Conservation (phyloP, 2,329 filamentous ascomycete genomes). For the Pseudocercospora vitis region DNA sequence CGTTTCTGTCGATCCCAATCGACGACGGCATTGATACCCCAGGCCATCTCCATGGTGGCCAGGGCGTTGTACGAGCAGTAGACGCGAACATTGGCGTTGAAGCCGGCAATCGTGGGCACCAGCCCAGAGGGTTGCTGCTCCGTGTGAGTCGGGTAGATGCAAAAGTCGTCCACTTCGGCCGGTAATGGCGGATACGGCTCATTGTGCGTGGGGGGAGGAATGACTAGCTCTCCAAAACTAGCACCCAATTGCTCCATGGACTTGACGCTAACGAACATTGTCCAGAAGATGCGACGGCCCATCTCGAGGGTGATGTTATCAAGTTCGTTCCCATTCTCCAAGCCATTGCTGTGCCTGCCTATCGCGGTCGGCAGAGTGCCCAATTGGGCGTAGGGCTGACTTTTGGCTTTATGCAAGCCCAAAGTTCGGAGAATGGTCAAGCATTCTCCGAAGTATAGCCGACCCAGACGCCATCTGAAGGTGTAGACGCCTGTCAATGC, state of each 20-base stretch:
- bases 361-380: constrained; percentile 40
- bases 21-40: constrained; percentile 73
- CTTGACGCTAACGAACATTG: constrained; percentile 71
- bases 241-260: constrained; percentile 74
- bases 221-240: constrained; percentile 68
- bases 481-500: constrained; percentile 67
- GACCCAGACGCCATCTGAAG: constrained; percentile 65
- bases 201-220: constrained; percentile 72
- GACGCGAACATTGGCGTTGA: constrained; percentile 75
- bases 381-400: constrained; percentile 42
- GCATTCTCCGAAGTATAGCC: constrained; percentile 71
- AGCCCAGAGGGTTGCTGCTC: constrained; percentile 66
- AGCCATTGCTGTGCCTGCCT: constrained; percentile 39
- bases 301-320: constrained; percentile 55
- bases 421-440: constrained; percentile 68
- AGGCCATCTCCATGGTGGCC: constrained; percentile 76
- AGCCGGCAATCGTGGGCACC: constrained; percentile 72
- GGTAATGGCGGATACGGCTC: constrained; percentile 78
- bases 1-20: constrained; percentile 75
- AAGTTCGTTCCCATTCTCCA: constrained; percentile 40
- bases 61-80: constrained; percentile 79
- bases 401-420: constrained; percentile 61
- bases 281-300: constrained; percentile 72
- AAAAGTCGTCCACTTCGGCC: constrained; percentile 79
- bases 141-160: constrained; percentile 70